Evolutionary conservation across 257 asterid genomes (phyloP), one percentile per base, ranked within the genome.

Genomic region (Penstemon eatonii): DNA sequence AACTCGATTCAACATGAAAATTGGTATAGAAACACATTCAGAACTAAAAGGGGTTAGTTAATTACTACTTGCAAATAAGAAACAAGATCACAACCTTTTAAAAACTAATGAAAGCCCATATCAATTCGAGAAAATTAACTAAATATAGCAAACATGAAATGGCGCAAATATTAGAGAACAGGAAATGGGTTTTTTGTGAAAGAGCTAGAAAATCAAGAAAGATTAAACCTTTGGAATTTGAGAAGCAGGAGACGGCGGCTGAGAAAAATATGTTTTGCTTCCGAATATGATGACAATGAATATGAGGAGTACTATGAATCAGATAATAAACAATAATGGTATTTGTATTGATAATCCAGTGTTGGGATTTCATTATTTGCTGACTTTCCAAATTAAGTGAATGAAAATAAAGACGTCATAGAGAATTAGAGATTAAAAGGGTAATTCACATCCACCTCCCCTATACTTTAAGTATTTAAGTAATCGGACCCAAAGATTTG

Each of bases 201-300:
- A 61, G 50, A 53, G 66, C n/a, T 51, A 8, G 47, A 74, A 71
- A 67, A 11, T n/a, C 55, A 38, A 73, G 56, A 68, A 65, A 13
- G 74, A 15, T 56, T 60, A 65, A 64, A 81, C 80, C 87, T 75
- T 18, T 3, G 61, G 8, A 59, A 68, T 56, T 18, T 36, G 51
- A 72, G 47, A 12, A 73, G 53, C 13, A 33, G 56, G 70, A 63
- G 80, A 75, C 64, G 78, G 71, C 79, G 87, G 80, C 84, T 73
- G 62, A 69, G 72, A 33, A 53, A 46, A 36, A 19, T 46, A 15
- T 56, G 5, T 10, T 60, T 9, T 18, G 52, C 55, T 1, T 33
- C 10, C 67, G 6, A 50, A 67, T 57, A 59, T 36, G 37, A n/a
- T 5, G 65, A 15, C 60, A 18, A 66, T 5, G 54, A 50, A 74